These are phyloP conservation scores for Gossypium raimondii DNA, from an alignment of 345 rosid species.

Conservation along the genomic window DNA sequence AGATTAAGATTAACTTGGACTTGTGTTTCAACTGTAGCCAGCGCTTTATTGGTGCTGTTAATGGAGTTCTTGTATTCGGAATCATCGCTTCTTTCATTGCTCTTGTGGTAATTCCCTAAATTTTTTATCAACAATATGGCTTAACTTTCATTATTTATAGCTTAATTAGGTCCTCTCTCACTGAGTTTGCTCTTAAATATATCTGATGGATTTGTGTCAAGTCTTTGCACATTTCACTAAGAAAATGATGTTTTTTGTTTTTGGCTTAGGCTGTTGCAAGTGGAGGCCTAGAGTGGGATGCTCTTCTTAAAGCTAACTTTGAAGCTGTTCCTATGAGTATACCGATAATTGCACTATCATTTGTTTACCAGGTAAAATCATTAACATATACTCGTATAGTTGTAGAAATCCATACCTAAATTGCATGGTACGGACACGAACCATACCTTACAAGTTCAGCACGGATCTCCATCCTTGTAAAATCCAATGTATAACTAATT, in stretches of 20 bases:
- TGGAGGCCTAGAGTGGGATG: conserved; percentile 67
- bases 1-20: conserved; percentile 12
- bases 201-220: not conserved
- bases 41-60: conserved; percentile 78
- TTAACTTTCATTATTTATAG: not conserved
- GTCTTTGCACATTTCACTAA: not conserved
- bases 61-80: conserved; percentile 72
- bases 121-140: not conserved
- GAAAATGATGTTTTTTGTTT: not conserved
- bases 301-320: conserved; percentile 82
- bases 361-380: conserved; percentile 80
- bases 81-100: conserved; percentile 67
- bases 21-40: conserved; percentile 51
- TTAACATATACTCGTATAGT: conserved; percentile 11
- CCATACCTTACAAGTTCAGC: too few relatives aligned
- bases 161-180: not conserved
- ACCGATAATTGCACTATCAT: conserved; percentile 92
- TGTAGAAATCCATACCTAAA: not conserved
- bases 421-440: not conserved
- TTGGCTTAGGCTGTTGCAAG: conserved; percentile 64
- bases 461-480: too few relatives aligned
- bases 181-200: not conserved
- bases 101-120: conserved; percentile 60
- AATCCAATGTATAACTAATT: too few relatives aligned
- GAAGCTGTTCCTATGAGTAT: conserved; percentile 92